Base-by-base conservation (phyloP, 1,139 yeast genomes). In the Magnusiomyces suaveolens region DNA sequence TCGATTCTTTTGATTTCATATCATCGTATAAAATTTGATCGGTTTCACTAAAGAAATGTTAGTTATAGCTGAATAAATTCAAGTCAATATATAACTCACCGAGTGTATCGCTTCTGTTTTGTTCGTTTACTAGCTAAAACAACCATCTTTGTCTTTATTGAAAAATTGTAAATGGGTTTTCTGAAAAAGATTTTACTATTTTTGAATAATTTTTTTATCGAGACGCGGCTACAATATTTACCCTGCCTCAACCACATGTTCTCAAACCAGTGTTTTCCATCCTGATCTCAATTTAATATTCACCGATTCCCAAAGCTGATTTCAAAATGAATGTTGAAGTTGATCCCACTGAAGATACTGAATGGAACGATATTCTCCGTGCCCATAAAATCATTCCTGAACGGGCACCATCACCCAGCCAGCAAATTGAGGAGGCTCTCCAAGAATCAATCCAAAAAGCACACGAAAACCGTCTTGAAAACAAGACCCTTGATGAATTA, bases 311-410 rank as follows among this genome's bases (percentile, higher is more conserved):
- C n/a, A n/a, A n/a, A 29, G 12, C 12, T 29, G 36, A 29, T 29
- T 29, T 29, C 36, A 38, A 44, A 63, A 73, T 84, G 66, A 87
- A 85, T 63, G 94, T 89, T 52, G 90, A 89, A 70, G 97, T 90
- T 54, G 90, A 92, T 70, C 97, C 96, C 41, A 81, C 80, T 59
- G 98, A 92, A 70, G 99, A 92, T 67, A 92, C 98, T 1, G 98
- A 92, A 69, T 92, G 99, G 98, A 92, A 92, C 67, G 99, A 92
- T 70, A 89, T 92, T 60, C 76, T 92, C 50, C 75, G 99, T 60
- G 79, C 81, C 4, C 88, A 90, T 60, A 97, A 97, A 14, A 82
- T 92, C 59, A 88, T 92, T 53, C 98, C 98, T 0, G 90, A 87
- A 66, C 82, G 84, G 63, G 89, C 95, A 36, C 92, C 94, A 24